Base-by-base conservation (phyloP, 176 grass and related monocot species). In the Juncus effusus region DNA sequence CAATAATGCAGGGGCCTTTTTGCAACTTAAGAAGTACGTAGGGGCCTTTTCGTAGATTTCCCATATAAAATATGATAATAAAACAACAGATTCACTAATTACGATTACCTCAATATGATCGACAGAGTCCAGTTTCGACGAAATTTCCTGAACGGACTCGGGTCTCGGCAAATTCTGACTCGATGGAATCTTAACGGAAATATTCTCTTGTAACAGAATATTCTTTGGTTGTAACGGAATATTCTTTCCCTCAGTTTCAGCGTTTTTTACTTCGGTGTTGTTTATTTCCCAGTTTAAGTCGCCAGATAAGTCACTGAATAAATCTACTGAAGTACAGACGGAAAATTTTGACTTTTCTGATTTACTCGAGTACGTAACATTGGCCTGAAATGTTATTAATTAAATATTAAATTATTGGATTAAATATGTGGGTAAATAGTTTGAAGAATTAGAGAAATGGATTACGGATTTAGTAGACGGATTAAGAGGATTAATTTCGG, bases 251-350 rank as follows among this genome's bases (percentile, higher is more conserved):
- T 54, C 74, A 78, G 49, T 85, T 62, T 74, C 28, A 80, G 47
- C 61, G 19, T 63, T 78, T 54, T 74, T 41, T 9, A 56, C 40
- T 65, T 85, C 79, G 13, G 80, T 38, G 79, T 64, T 62, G 64
- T 83, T 87, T 37, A 40, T 39, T 28, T 63, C 72, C 85, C 88
- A 96, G 71, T 51, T 75, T 75, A 56, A 77, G 59, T 86, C 79
- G 61, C 77, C 85, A 71, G 83, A 91, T 42, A 96, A 84, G 55
- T 96, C 87, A 79, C 74, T 75, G 74, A 79, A 96, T 37, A 96
- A 67, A 70, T 96, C 93, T 2, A 96, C 75, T 13, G 79, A 84
- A 41, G 83, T 84, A 75, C 69, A 77, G n/a, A 86, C 71, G 56
- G 74, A 91, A 77, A 65, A 66, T 54, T 82, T 10, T 60, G 40